These are phyloP conservation scores for Gardenia jasminoides DNA, from an alignment of 257 asterid species.

Conservation along the genomic window DNA sequence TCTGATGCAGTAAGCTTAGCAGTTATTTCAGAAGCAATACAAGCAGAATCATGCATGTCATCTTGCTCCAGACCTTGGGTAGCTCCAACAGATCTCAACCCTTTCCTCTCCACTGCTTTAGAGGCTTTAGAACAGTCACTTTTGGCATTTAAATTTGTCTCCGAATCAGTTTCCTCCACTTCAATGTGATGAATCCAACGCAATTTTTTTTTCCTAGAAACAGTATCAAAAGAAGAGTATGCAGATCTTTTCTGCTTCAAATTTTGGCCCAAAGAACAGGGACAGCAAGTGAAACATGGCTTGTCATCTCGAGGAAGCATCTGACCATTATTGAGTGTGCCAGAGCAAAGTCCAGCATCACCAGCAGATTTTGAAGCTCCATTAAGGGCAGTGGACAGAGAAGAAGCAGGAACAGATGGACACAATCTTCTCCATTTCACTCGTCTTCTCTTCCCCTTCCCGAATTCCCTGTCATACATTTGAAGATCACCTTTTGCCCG, in stretches of 20 bases:
- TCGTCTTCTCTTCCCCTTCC: constrained; percentile 33
- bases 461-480: constrained; percentile 31
- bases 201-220: constrained; percentile 21
- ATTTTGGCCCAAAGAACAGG: constrained; percentile 21
- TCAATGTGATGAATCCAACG: constrained; percentile 22
- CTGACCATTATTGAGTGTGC: constrained; percentile 23
- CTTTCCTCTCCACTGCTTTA: constrained; percentile 35
- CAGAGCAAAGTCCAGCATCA: constrained; percentile 27
- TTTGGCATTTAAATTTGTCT: constrained; percentile 21
- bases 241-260: constrained; percentile 5
- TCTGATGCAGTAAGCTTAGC: constrained; percentile 26
- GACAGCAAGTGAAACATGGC: constrained; percentile 29
- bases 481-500: constrained; percentile 30
- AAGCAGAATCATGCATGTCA: constrained; percentile 19
- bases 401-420: constrained; percentile 30
- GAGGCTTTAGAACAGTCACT: constrained; percentile 21
- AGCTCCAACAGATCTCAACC: constrained; percentile 30
- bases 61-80: constrained; percentile 25
- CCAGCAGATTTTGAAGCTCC: constrained; percentile 24
- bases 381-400: constrained; percentile 25
- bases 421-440: constrained; percentile 45
- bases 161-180: constrained; percentile 27
- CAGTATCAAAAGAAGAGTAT: constrained; percentile 4
- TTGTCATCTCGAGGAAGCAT: constrained; percentile 26
- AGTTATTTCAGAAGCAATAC: constrained; percentile 25